These are phyloP conservation scores for Fusarium staphyleae DNA, from an alignment of 2,329 filamentous ascomycete species.

Conservation along the genomic window DNA sequence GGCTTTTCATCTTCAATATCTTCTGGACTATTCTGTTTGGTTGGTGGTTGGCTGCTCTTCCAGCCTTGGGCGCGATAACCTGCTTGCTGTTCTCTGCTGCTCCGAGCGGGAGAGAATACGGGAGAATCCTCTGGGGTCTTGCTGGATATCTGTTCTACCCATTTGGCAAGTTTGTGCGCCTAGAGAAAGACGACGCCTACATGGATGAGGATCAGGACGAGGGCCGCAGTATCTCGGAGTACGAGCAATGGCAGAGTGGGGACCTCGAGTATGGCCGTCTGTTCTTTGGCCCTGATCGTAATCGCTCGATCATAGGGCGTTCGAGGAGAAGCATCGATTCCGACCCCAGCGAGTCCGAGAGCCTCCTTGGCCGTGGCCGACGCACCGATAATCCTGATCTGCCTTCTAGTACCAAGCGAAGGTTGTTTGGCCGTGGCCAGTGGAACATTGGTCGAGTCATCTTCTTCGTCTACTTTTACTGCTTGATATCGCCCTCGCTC, in stretches of 20 bases:
- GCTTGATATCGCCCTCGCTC: constrained; percentile 84
- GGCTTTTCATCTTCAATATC: constrained; percentile 87
- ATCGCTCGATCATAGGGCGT: constrained; percentile 82
- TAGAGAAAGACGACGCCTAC: constrained; percentile 94
- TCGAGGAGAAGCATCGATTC: constrained; percentile 91
- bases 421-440: constrained; percentile 91
- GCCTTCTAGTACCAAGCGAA: constrained; percentile 68
- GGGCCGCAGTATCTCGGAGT: constrained; percentile 96
- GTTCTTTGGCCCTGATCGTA: constrained; percentile 87
- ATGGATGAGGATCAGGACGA: constrained; percentile 94
- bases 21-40: constrained; percentile 92
- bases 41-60: constrained; percentile 89
- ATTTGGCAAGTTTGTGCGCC: constrained; percentile 93
- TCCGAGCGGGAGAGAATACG: constrained; percentile 84
- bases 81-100: constrained; percentile 83
- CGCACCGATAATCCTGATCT: constrained; percentile 57
- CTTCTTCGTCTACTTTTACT: constrained; percentile 97
- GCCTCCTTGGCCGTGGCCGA: constrained; percentile 72
- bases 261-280: constrained; percentile 94
- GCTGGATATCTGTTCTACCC: constrained; percentile 91
- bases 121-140: constrained; percentile 82
- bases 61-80: constrained; percentile 74
- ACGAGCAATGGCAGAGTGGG: constrained; percentile 98
- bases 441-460: constrained; percentile 95
- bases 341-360: constrained; percentile 82